These are phyloP conservation scores for Mallotus nudiflorus DNA, from an alignment of 345 rosid species.

Conservation along the genomic window DNA sequence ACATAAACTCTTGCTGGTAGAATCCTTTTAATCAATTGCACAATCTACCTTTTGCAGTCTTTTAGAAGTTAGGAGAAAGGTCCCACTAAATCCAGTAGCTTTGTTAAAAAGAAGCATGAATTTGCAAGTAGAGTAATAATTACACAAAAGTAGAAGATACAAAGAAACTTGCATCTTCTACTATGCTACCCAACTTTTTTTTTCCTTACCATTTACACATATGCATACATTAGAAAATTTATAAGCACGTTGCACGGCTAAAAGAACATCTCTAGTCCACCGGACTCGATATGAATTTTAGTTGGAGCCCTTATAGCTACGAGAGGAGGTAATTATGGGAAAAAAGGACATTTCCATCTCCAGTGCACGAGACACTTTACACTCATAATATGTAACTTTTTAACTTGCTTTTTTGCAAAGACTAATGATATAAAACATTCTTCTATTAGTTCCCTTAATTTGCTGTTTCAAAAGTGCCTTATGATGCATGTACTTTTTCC, in stretches of 20 bases:
- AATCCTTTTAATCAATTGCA: conserved; percentile 11
- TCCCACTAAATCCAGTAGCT: conserved; percentile 38
- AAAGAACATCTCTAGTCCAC: too few species aligned
- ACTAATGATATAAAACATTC: not conserved
- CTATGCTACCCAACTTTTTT: not conserved
- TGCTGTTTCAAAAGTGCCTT: conserved; percentile 12
- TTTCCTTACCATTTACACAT: not conserved
- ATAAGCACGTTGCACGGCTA: not conserved
- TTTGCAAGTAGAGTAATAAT: conserved; percentile 21
- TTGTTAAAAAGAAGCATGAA: conserved; percentile 25
- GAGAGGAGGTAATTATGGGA: too few species aligned
- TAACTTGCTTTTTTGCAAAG: too few species aligned
- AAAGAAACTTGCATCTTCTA: not conserved
- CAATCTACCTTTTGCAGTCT: conserved; percentile 20
- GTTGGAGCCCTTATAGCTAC: too few species aligned
- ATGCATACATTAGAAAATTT: not conserved
- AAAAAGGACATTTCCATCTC: too few species aligned
- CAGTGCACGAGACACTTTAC: too few species aligned
- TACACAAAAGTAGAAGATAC: conserved; percentile 9
- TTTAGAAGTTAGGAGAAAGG: conserved; percentile 16
- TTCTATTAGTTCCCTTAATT: not conserved
- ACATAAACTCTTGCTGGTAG: not conserved
- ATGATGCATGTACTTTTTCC: conserved; percentile 12
- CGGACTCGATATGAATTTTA: too few species aligned
- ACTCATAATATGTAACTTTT: too few species aligned